Conservation (phyloP, 106 monocot species). For the Dendrobium officinale region DNA sequence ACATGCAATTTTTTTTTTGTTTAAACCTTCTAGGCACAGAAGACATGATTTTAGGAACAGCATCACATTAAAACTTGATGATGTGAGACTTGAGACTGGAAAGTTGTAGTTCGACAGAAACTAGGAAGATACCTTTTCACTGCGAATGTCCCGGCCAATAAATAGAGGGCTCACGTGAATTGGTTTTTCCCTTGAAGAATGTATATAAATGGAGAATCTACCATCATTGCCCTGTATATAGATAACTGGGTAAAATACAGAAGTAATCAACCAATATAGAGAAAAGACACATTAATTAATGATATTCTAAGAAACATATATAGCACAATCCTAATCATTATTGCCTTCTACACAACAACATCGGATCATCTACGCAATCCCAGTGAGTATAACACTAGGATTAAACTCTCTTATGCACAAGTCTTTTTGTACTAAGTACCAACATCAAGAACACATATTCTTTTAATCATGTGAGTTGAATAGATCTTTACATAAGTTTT, state of each 20-base stretch:
- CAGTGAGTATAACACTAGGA: background rate
- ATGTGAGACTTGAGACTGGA: background rate
- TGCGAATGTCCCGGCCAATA: slow-evolving; percentile 54
- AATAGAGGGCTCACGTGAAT: slow-evolving; percentile 66
- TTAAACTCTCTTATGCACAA: background rate
- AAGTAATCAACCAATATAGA: background rate
- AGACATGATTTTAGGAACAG: background rate
- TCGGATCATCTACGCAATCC: background rate
- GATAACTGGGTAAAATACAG: background rate
- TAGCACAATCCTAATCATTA: background rate
- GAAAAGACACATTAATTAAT: background rate
- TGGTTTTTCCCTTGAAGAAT: slow-evolving; percentile 78
- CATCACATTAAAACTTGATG: background rate
- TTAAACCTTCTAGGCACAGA: background rate
- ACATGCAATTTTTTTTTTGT: background rate
- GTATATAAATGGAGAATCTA: slow-evolving; percentile 88
- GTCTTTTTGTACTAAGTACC: background rate
- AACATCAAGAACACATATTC: background rate
- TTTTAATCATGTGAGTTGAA: background rate
- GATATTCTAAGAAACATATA: background rate
- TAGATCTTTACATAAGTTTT: background rate
- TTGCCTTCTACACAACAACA: background rate
- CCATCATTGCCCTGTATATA: slow-evolving; percentile 72
- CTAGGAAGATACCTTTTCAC: slow-evolving; percentile 60
- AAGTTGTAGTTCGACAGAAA: background rate